Base-by-base conservation (phyloP, 768 basidiomycete genomes). In the Hericium rajendrae region DNA sequence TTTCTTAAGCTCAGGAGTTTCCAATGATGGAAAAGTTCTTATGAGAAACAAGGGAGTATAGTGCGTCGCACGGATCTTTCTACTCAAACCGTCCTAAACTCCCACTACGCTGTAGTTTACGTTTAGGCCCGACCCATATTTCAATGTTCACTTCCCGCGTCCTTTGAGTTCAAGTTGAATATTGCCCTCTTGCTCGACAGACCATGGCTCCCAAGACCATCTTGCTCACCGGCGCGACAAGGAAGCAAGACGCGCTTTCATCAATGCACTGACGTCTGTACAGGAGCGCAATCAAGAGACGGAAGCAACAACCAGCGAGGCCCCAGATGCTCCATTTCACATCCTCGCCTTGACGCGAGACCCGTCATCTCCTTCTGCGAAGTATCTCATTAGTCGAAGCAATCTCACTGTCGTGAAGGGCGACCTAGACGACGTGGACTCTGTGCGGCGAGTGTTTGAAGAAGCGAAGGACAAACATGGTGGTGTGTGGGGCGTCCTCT, bases 231-330 rank as follows among this genome's bases (percentile, higher is more conserved):
- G 43, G 43, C 8, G 43, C 43, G n/a, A 46, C 43, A 10, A 18
- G 43, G 13, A 46, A 46, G 16, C n/a, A 46, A 46, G 43, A n/a
- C n/a, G 43, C 8, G 16, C 28, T 57, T 38, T 28, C 0, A 41
- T 53, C 52, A 32, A 38, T 50, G 75, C 74, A 61, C 59, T 15
- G 57, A 75, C 18, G 71, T 70, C 1, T 71, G 16, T 3, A 18
- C 16, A 15, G 15, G 16, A 15, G 4, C 41, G 16, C 18, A n/a
- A n/a, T 18, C 12, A n/a, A 9, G 43, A 46, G n/a, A n/a, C n/a
- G 3, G 43, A 46, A 9, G 20, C 43, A 9, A 32, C 32, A 32
- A 32, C 32, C 8, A 32, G 9, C 32, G 32, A 10, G 32, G 43
- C 12, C 43, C 0, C 43, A n/a, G 15, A n/a, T 9, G 5, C n/a